Base-by-base conservation (phyloP, 2,329 filamentous ascomycete genomes). In the Acrodontium crateriforme region DNA sequence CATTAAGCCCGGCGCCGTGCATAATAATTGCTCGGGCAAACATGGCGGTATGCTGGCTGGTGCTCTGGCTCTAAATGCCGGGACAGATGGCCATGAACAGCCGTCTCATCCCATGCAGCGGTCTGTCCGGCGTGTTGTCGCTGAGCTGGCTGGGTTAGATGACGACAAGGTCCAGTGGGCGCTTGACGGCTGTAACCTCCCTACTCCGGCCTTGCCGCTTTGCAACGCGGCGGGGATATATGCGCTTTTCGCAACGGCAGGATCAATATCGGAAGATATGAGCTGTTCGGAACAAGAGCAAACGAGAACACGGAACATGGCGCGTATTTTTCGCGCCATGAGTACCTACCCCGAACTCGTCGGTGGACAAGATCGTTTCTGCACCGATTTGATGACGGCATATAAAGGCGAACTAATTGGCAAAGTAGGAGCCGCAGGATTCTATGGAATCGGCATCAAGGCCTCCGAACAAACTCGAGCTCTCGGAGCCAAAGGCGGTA, bases 341-440 rank as follows among this genome's bases (percentile, higher is more conserved):
- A 32, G 43, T 0, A 24, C 20, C 2, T 38, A 62, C 30, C 59
- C 60, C 0, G 56, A 63, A 8, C 44, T 62, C 31, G 55, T 66
- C 1, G 63, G 47, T 0, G 62, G 64, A 1, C 52, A 61, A 6
- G 54, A 46, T 0, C 46, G 62, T 1, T 67, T 67, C 37, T 66
- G 62, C 26, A 67, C 62, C 0, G 36, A 37, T 6, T 45, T 67
- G 2, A 63, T 65, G 60, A 16, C 30, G 7, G 42, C 42, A 2
- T 65, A 55, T 28, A 23, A 37, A 2, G 58, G 56, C 0, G 16
- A 32, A 0, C 28, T 64, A 0, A 50, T 64, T 19, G 62, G 63
- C 2, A 67, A 68, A 34, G 22, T 66, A 3, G 63, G 63, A 0
- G 62, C 63, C 0, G 62, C 66, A 37, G 63, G 52, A 0, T 67